A percentile compares a stretch with the other conserved stretches of the same genome.
Conservation (phyloP, 441 rosid species). For the Arabidopsis lyrata region DNA sequence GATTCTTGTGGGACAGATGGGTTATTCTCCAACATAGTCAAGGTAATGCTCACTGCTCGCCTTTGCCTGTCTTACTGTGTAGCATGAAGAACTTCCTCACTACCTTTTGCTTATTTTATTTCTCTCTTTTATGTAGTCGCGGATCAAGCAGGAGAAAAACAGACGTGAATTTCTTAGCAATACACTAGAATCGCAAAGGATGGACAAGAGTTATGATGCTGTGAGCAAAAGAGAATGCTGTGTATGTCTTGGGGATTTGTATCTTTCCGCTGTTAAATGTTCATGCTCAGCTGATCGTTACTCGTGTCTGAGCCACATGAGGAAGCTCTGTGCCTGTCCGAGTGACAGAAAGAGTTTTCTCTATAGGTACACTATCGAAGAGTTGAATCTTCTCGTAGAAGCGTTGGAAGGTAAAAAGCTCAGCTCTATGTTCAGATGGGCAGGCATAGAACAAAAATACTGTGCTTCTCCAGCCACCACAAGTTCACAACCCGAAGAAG, state of each 20-base stretch:
- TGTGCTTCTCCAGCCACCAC: slow-evolving; percentile 36
- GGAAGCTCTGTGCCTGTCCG: slow-evolving; percentile 74
- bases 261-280: slow-evolving; percentile 74
- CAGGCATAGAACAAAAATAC: slow-evolving; percentile 50
- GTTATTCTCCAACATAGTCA: slow-evolving; percentile 62
- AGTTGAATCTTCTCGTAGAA: slow-evolving; percentile 65
- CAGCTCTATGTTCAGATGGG: slow-evolving; percentile 66
- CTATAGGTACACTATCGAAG: slow-evolving; percentile 55
- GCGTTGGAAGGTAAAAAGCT: slow-evolving; percentile 71
- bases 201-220: slow-evolving; percentile 56
- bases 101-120: not conserved
- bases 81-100: not conserved
- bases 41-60: slow-evolving; percentile 49
- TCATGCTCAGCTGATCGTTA: slow-evolving; percentile 62
- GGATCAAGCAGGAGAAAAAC: slow-evolving; percentile 56
- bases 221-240: slow-evolving; percentile 63
- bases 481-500: slow-evolving; percentile 4
- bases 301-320: slow-evolving; percentile 67
- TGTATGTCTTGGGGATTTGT: slow-evolving; percentile 66
- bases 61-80: not conserved
- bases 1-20: slow-evolving; percentile 66
- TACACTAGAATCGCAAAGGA: slow-evolving; percentile 50
- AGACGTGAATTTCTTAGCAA: slow-evolving; percentile 56
- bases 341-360: slow-evolving; percentile 60
- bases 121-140: slow-evolving; percentile 53